Conservation (phyloP, 208 protist genomes). For the Wallacemonas sp. region DNA sequence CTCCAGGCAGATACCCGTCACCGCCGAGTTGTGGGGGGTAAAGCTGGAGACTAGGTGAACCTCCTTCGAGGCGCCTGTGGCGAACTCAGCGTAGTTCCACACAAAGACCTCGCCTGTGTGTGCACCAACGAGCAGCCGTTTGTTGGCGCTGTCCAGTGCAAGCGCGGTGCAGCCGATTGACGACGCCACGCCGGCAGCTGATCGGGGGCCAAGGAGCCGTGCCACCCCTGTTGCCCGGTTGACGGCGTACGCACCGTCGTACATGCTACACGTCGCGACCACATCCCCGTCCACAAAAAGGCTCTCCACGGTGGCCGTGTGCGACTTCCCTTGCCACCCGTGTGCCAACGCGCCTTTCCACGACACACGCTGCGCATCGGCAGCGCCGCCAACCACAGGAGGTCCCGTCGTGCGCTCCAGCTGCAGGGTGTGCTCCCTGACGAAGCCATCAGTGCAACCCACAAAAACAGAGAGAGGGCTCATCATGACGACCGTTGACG, state of each 20-base stretch:
- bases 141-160: slow-evolving; percentile 49
- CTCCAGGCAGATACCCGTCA: slow-evolving; percentile 56
- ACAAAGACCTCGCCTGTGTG: slow-evolving; percentile 50
- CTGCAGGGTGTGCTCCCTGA: slow-evolving; percentile 44
- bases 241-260: slow-evolving; percentile 53
- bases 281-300: slow-evolving; percentile 62
- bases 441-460: slow-evolving; percentile 57
- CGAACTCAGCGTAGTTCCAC: slow-evolving; percentile 67
- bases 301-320: slow-evolving; percentile 42
- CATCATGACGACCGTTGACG: neutral
- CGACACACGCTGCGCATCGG: too few species aligned
- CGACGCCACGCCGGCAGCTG: neutral
- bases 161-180: slow-evolving; percentile 17
- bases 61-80: slow-evolving; percentile 17
- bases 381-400: too few species aligned
- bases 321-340: slow-evolving; percentile 62
- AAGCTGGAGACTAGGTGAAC: slow-evolving; percentile 21
- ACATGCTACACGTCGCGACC: slow-evolving; percentile 50
- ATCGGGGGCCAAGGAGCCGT: slow-evolving; percentile 13
- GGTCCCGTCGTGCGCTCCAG: neutral
- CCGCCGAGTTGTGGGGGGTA: slow-evolving; percentile 30
- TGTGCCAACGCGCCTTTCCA: slow-evolving; percentile 8
- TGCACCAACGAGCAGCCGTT: slow-evolving; percentile 54
- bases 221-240: slow-evolving; percentile 26
- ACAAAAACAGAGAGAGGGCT: slow-evolving; percentile 23